A percentile compares a stretch with the other conserved stretches of the same genome.
These are phyloP conservation scores for Tympanopsis confertula DNA, from an alignment of 2,329 filamentous ascomycete genomes.

Conservation along the genomic window DNA sequence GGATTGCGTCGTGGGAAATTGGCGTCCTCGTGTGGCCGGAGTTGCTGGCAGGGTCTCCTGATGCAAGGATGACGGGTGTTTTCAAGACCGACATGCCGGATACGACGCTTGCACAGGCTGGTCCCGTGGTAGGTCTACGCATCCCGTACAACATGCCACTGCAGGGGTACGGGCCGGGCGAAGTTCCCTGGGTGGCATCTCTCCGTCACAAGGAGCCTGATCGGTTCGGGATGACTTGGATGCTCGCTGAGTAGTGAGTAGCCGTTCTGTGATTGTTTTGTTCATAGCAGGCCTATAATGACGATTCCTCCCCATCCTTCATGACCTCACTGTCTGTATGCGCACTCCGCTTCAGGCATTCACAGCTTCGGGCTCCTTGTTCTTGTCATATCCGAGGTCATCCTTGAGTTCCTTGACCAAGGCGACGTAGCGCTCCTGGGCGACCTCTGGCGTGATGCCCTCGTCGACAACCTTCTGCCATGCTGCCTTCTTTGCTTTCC, in stretches of 20 bases:
- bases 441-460: constrained; percentile 47
- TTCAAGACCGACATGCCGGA: constrained; percentile 50
- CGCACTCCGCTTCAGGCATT: no score
- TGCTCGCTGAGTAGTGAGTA: no score
- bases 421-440: constrained; percentile 67
- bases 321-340: no score
- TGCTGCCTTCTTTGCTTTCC: constrained; percentile 68
- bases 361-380: constrained; percentile 51
- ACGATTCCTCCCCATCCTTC: no score
- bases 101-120: constrained; percentile 8
- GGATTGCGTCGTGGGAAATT: constrained; percentile 72
- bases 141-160: constrained; percentile 78
- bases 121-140: constrained; percentile 51
- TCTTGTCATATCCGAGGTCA: constrained; percentile 54
- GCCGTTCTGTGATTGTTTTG: no score
- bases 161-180: constrained; percentile 45
- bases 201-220: constrained; percentile 48
- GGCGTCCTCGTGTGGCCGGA: constrained; percentile 75
- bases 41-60: constrained; percentile 27
- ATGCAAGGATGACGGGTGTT: constrained; percentile 51
- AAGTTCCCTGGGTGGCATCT: constrained; percentile 70
- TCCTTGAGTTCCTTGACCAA: constrained; percentile 62
- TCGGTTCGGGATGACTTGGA: constrained; percentile 23
- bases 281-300: no score
- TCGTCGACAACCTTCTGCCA: constrained; percentile 65